phyloP scores from a whole-genome alignment of 371 early-diverging fungal species.

The Rhizomucor miehei region DNA sequence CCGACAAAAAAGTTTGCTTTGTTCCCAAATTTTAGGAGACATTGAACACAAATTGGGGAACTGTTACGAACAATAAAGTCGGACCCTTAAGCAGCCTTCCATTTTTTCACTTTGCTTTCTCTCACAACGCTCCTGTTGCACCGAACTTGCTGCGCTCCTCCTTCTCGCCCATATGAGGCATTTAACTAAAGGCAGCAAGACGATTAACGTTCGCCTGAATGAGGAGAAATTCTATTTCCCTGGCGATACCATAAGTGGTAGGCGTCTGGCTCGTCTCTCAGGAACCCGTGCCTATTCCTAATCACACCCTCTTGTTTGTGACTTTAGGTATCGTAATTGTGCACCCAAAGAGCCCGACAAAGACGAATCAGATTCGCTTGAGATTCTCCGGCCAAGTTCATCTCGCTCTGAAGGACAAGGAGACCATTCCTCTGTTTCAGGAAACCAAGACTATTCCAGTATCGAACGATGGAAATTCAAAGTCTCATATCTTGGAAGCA shows the following conservation, averaged over 20 bases:
- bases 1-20: too few relatives aligned
- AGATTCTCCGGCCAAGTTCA: slow-evolving; percentile 35
- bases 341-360: slow-evolving; percentile 38
- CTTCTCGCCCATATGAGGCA: slow-evolving; percentile 10
- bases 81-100: too few relatives aligned
- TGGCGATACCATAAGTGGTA: slow-evolving; percentile 47
- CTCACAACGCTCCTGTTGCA: neutral
- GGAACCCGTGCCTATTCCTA: neutral
- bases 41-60: too few relatives aligned
- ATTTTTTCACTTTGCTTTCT: too few relatives aligned
- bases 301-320: neutral
- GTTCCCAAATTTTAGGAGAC: too few relatives aligned
- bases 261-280: neutral
- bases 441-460: slow-evolving; percentile 22
- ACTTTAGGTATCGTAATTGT: slow-evolving; percentile 35
- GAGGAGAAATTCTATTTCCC: slow-evolving; percentile 53
- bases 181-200: slow-evolving; percentile 20
- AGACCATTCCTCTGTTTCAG: slow-evolving; percentile 34
- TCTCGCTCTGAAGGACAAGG: slow-evolving; percentile 37
- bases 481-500: slow-evolving; percentile 28
- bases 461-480: slow-evolving; percentile 9
- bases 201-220: slow-evolving; percentile 37
- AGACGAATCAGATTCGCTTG: slow-evolving; percentile 40
- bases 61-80: too few relatives aligned
- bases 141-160: neutral